A percentile compares a stretch with the other conserved stretches of the same genome.
Evolutionary conservation across 1,284 basidiomycete species (phyloP).

Genomic region (Heterobasidion occidentale): DNA sequence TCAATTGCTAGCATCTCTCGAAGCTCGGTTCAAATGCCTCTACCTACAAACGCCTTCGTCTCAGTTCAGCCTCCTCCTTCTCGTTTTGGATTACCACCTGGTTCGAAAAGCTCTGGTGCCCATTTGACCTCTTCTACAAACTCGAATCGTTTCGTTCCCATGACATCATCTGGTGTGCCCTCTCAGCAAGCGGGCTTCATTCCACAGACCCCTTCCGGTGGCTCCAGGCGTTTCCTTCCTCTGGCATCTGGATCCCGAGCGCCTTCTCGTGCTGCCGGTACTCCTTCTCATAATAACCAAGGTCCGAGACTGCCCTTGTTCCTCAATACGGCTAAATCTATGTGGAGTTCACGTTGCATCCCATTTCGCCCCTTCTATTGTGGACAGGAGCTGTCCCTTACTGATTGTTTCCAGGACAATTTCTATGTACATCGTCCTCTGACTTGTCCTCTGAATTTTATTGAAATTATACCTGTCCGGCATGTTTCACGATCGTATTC

Average conservation of each 20-base stretch:
- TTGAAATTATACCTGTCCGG: no score
- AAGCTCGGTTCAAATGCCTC: slow-evolving; percentile 6
- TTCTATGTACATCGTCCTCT: no score
- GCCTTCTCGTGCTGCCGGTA: slow-evolving; percentile 18
- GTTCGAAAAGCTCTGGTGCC: neutral
- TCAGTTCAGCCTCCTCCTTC: neutral
- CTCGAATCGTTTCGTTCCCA: slow-evolving; percentile 15
- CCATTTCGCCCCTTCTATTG: no score
- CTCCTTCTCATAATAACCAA: slow-evolving; percentile 1
- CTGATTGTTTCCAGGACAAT: no score
- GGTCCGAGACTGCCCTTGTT: slow-evolving; percentile 43
- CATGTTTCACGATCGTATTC: no score
- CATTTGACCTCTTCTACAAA: neutral
- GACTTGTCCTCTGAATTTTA: no score
- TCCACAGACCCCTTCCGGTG: slow-evolving; percentile 13
- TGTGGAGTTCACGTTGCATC: neutral
- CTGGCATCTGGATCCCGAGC: slow-evolving; percentile 18
- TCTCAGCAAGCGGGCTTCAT: slow-evolving; percentile 5
- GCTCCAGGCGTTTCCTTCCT: slow-evolving; percentile 20
- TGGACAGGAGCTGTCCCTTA: neutral
- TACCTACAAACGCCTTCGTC: slow-evolving; percentile 2
- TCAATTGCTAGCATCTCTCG: neutral
- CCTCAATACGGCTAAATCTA: slow-evolving; percentile 24
- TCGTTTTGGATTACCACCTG: neutral
- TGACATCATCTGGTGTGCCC: slow-evolving; percentile 7